Base-by-base conservation (phyloP, 441 rosid species). In the Daphne laureola region DNA sequence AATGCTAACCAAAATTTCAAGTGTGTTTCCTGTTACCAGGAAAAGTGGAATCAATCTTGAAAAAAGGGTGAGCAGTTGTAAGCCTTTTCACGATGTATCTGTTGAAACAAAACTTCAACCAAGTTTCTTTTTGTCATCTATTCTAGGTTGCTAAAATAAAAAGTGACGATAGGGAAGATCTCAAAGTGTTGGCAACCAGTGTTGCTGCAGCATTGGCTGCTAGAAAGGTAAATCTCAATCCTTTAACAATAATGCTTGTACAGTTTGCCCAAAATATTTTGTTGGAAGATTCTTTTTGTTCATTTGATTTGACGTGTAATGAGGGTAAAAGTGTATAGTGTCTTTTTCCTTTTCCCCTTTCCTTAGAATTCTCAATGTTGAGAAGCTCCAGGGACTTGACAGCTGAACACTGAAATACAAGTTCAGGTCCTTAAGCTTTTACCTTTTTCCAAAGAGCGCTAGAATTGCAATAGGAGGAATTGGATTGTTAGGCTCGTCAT, bases 11-110 rank as follows among this genome's bases (percentile, higher is more conserved):
- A 91, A 91, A 74, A 91, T 95, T 62, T 88, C 99, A 49, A 75
- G 93, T 49, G 96, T 86, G 49, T 95, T 95, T 71, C 99, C 99
- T 8, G 99, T 86, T 66, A 95, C 99, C 58, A 78, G 96, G 58
- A 91, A 95, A 66, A 91, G 89, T 71, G 99, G 98, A 61, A 91
- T 95, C 70, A 95, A 88, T 75, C 94, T 95, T 72, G 99, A 95
- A 76, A 95, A 91, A 80, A 76, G 99, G 80, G 99, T 83, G 80
- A 60, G 81, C 64, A 53, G 57, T 43, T 45, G 63, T 47, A 18
- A 58, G 31, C 53, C 54, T 52, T 44, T 26, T 44, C 45, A 11
- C 60, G 59, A 11, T 43, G 51, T 57, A 55, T 44, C 56, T 54
- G 52, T 57, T 46, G 51, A 42, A 59, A 21, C 25, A 21, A 21